Evolutionary conservation across 371 early-diverging fungal species (phyloP), one percentile per base, ranked within the genome.

Genomic region (Smittium culicis): DNA sequence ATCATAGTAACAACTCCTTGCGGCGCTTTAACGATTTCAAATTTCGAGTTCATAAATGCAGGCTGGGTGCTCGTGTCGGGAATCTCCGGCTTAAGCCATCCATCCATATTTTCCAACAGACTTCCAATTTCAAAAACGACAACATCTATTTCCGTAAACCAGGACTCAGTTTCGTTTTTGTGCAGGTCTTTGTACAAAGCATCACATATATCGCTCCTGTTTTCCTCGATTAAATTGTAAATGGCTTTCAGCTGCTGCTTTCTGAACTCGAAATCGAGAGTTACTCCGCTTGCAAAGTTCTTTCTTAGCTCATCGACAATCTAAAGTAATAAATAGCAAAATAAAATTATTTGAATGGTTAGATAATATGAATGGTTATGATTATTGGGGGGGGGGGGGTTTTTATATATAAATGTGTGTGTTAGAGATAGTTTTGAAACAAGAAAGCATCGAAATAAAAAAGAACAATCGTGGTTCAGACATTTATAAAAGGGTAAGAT

Each of bases 1-100:
- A 88, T 78, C 60, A 88, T 76, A 27, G 88, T 70, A 31, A 86
- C 90, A 0, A 85, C 79, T 70, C 96, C 96, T 67, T 85, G 78
- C 2, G 94, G 93, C 54, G 88, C 91, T 61, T 79, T 81, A 65
- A 85, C 83, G 65, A 87, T 78, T 56, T 80, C 65, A 61, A 77
- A 35, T 5, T 73, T 65, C 68, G 71, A 73, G 33, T 75, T 11
- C 65, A 74, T 34, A 34, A 70, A 70, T 24, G 66, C 79, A 16
- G 81, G 72, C 64, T 79, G 77, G 68, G 73, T 66, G 0, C 73
- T 69, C 34, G 80, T 69, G 1, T 80, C 68, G 60, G 79, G 72
- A 34, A 72, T 64, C 29, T 79, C 78, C 29, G 85, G 83, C 69
- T 80, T 79, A 56, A 79, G 78, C 74, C 88, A 79, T 30, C 71